Conservation (phyloP, 2,329 filamentous ascomycete species). For the Colletotrichum chlorophyti region DNA sequence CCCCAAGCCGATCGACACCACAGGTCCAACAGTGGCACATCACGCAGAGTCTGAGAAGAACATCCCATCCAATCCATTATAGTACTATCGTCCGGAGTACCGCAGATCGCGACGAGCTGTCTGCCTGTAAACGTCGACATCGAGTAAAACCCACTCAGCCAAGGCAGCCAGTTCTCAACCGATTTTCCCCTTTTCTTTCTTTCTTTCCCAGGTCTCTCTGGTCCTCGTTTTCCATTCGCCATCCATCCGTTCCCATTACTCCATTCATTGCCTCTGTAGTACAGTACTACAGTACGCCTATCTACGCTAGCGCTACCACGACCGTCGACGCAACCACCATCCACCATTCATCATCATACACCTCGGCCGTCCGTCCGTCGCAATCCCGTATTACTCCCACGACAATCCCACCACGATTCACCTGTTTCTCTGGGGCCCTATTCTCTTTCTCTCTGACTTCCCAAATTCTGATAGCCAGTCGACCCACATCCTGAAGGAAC, state of each 20-base stretch:
- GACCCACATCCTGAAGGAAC: constrained; percentile 16
- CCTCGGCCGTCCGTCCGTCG: constrained; percentile 5
- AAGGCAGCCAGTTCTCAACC: constrained; percentile 16
- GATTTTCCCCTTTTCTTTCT: neutral
- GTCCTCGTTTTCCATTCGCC: neutral
- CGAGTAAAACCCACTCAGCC: constrained; percentile 21
- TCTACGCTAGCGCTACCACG: neutral
- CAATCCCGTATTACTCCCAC: constrained; percentile 29
- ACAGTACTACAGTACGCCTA: neutral
- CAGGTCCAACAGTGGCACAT: neutral
- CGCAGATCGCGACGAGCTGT: constrained; percentile 19
- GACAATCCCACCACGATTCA: constrained; percentile 18
- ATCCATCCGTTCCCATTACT: no score
- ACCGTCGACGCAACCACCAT: constrained; percentile 19
- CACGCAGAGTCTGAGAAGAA: neutral
- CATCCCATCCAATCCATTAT: neutral
- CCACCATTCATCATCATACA: neutral
- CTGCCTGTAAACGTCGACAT: constrained; percentile 21
- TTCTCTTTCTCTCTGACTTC: constrained; percentile 23
- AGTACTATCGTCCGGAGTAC: constrained; percentile 9
- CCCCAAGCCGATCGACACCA: constrained; percentile 10
- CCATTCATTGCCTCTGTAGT: neutral
- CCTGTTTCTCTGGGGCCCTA: constrained; percentile 23
- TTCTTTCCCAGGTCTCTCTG: neutral
- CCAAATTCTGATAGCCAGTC: constrained; percentile 27